These are phyloP conservation scores for Auricularia cornea DNA, from an alignment of 768 basidiomycete species.

Conservation along the genomic window DNA sequence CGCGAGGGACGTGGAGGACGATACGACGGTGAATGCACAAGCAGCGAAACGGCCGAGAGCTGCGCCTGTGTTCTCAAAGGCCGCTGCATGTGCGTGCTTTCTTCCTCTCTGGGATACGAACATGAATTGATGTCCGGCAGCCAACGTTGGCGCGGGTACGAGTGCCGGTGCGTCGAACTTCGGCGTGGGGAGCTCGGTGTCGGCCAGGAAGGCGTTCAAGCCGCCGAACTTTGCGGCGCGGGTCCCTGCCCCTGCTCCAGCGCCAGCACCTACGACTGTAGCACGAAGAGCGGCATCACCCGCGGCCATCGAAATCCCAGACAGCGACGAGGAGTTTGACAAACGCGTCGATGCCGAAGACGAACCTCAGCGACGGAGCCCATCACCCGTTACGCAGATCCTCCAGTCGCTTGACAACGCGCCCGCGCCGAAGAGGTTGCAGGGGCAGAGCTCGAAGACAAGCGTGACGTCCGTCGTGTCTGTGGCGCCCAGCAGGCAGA, in stretches of 20 bases:
- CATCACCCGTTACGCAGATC: neutral
- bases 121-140: neutral
- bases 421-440: neutral
- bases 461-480: neutral
- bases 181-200: neutral
- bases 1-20: no score
- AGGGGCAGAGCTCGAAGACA: neutral
- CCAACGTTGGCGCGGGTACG: neutral
- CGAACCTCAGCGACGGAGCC: neutral
- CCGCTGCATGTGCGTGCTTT: neutral
- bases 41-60: neutral
- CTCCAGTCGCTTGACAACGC: neutral
- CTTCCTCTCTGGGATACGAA: no score
- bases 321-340: neutral
- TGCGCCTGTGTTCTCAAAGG: neutral
- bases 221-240: slow-evolving; percentile 26
- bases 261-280: neutral
- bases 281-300: neutral
- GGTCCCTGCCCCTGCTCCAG: slow-evolving; percentile 1
- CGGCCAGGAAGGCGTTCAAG: slow-evolving; percentile 30
- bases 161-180: neutral
- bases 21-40: no score
- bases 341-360: neutral
- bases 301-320: neutral
- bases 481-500: neutral